Base-by-base conservation (phyloP, 768 basidiomycete species). In the Russula sp. region DNA sequence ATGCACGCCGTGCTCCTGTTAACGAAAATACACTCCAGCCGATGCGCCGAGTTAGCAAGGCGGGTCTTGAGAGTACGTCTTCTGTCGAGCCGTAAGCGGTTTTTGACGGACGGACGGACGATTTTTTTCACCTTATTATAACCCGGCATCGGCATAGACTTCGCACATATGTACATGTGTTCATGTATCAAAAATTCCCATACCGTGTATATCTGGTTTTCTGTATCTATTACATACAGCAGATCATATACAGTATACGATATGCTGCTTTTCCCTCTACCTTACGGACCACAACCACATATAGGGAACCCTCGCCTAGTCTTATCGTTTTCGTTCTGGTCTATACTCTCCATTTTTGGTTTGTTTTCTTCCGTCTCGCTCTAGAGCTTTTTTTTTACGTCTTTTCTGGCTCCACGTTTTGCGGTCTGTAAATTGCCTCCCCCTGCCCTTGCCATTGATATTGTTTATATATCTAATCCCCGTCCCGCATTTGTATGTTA, bases 1-100 rank as follows among this genome's bases (percentile, higher is more conserved):
- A 95, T 76, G 88, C 89, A 60, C 81, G 94, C 67, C 81, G 88
- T 50, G 92, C 92, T 32, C 94, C 94, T 2, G 93, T 95, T 30
- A 83, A 95, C 71, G 89, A 92, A 75, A 87, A 78, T 49, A 96
- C 94, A 40, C 75, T 96, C 67, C 94, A 96, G 74, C 94, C 94
- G 30, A 81, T 90, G 81, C 78, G 94, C 65, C 79, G 94, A 67
- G 94, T 94, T 65, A 94, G 91, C 73, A 97, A 97, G 76, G 94
- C 94, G 6, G 94, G 94, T 36, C 75, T 97, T 67, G 94, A 97
- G 78, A 92, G 86, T 22, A 63, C 68, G 38, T 48, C 28, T 22
- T 46, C 8, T 26, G 14, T 22, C 32, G 55, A 60, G n/a, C 14
- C 30, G 11, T 59, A 46, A 54, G 34, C 24, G 5, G 24, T 48